Evolutionary conservation across 202 grass and related monocot species (phyloP), one percentile per base, ranked within the genome.

Genomic region (Cymbopogon flexuosus): DNA sequence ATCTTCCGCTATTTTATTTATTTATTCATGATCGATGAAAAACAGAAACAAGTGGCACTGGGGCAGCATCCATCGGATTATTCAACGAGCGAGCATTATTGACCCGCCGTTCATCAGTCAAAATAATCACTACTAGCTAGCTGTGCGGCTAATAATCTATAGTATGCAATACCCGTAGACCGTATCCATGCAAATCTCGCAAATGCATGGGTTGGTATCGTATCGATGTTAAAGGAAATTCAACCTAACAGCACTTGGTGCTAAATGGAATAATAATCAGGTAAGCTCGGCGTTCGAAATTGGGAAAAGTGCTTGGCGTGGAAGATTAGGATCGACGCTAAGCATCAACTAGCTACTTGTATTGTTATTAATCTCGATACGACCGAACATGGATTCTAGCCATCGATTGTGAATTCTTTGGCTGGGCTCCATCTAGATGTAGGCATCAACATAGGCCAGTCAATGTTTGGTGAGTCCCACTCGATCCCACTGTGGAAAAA

Each of bases 131-230:
- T 16, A 63, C 41, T 76, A 2, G 3, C 5, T 47, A 70, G 84
- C 5, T 60, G n/a, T n/a, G n/a, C n/a, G n/a, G 76, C 62, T 63
- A 63, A 21, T 46, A 16, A 21, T 21, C 71, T 61, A 75, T 3
- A n/a, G n/a, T 40, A 40, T 77, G 62, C 62, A 70, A 54, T 22
- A 52, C 79, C 30, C 15, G 11, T 23, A 76, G 84, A 62, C 52
- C 21, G 78, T 71, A 71, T 82, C 72, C 22, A n/a, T 11, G 62
- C 70, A 15, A 56, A 82, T 82, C 84, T 54, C 6, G 16, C 72
- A 18, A 71, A 64, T 34, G 36, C 35, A 36, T 36, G 12, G 71
- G 15, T 54, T 70, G 33, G 51, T 21, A 56, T 56, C n/a, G 64
- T 42, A 82, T 42, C 18, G 16, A 60, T 43, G 34, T 18, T 10